Evolutionary conservation across 2,329 filamentous ascomycete genomes (phyloP).

Genomic region (Neodidymelliopsis sp.): DNA sequence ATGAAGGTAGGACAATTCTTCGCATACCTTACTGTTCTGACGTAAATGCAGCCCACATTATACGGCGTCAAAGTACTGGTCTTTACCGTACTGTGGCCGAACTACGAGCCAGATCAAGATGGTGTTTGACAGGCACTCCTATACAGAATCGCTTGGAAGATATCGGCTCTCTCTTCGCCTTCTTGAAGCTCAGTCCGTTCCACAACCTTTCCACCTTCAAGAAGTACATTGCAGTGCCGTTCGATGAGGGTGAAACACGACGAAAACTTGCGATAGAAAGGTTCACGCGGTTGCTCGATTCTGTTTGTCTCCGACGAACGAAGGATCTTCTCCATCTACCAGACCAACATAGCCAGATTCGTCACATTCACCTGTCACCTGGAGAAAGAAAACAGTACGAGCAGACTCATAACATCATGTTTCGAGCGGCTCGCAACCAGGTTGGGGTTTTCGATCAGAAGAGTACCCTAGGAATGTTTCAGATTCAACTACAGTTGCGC

Average conservation of each 20-base stretch:
- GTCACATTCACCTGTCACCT: constrained; percentile 43
- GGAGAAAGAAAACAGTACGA: constrained; percentile 41
- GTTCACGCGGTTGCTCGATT: constrained; percentile 43
- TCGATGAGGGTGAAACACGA: constrained; percentile 38
- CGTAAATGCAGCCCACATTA: constrained; percentile 52
- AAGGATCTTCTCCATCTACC: constrained; percentile 54
- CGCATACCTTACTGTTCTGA: constrained; percentile 40
- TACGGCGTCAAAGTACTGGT: constrained; percentile 58
- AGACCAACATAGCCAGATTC: constrained; percentile 29
- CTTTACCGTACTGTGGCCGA: constrained; percentile 54
- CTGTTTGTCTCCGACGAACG: constrained; percentile 54
- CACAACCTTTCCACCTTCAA: constrained; percentile 53
- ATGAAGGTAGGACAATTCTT: constrained; percentile 56
- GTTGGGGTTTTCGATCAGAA: constrained; percentile 46
- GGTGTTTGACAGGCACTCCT: constrained; percentile 52
- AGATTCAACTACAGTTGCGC: constrained; percentile 56
- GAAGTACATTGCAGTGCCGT: constrained; percentile 54
- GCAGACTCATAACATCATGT: constrained; percentile 46
- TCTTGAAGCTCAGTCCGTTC: constrained; percentile 56
- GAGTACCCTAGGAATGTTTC: constrained; percentile 56
- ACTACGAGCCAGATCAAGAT: constrained; percentile 56
- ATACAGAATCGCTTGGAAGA: constrained; percentile 64
- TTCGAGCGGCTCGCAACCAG: constrained; percentile 50
- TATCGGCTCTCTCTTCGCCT: constrained; percentile 60
- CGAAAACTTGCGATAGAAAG: constrained; percentile 29